These are phyloP conservation scores for Penicillium digitatum DNA, from an alignment of 2,329 filamentous ascomycete genomes.

Conservation along the genomic window DNA sequence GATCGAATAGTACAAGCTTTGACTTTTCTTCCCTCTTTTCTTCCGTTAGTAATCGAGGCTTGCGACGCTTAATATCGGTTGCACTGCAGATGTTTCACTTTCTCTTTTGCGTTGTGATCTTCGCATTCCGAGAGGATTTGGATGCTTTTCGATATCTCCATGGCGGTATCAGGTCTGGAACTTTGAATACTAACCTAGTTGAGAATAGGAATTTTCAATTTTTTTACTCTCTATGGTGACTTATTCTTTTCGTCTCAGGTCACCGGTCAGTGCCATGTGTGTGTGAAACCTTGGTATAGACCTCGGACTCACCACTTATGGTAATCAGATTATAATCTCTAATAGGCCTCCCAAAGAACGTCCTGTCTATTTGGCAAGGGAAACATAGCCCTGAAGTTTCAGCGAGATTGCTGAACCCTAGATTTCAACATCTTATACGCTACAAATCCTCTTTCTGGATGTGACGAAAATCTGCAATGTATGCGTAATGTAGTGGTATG, in stretches of 20 bases:
- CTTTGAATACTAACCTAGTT: neutral
- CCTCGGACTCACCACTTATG: no score
- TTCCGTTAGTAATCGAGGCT: neutral
- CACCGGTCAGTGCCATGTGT: neutral
- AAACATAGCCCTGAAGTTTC: neutral
- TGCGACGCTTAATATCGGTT: neutral
- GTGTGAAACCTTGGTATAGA: neutral
- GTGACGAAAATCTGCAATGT: no score
- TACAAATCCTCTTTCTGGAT: no score
- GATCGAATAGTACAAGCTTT: neutral
- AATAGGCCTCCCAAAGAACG: neutral
- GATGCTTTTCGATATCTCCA: neutral
- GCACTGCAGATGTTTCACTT: neutral
- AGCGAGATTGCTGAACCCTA: neutral
- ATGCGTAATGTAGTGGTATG: no score
- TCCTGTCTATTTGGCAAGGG: neutral
- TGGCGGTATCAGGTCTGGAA: neutral
- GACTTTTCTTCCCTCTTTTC: neutral
- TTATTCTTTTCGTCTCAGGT: neutral
- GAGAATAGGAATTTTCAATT: neutral
- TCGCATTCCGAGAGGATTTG: neutral
- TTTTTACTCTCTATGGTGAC: neutral
- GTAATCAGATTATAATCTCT: neutral
- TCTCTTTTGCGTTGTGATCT: neutral
- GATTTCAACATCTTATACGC: neutral